Evolutionary conservation across 129 eudicot genomes (phyloP), one percentile per base, ranked within the genome.

Genomic region (Solidago caesia): DNA sequence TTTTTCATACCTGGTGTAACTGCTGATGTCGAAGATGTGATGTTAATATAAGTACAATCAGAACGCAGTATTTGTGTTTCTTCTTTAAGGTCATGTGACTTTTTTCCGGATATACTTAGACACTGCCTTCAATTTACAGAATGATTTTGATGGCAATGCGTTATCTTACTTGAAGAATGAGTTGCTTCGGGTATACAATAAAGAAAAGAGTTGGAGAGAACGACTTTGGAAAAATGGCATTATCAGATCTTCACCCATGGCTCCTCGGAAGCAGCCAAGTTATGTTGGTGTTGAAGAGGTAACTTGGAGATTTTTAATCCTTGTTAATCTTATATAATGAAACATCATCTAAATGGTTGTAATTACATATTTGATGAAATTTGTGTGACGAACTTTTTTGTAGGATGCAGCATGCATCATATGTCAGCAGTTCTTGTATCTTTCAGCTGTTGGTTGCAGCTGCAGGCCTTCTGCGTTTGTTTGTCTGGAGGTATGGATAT

Each of bases 241-340:
- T 67, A 71, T 87, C 59, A 75, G 73, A 57, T 88, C 90, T 71
- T 85, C 89, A 74, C 82, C 88, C 14, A 84, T 95, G 99, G 55
- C 83, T 66, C 90, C 91, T 56, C 77, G 89, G 27, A 82, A 70
- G 84, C 83, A 83, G 72, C 96, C 99, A 75, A 79, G 84, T 65
- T 85, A 81, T 82, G 94, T 95, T 77, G 97, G 99, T 44, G 81
- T 90, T 39, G 97, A 91, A 79, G 99, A 95, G 95, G 99, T 95
- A 85, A 63, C 33, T 33, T 74, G 9, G 21, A 52, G 58, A 39
- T 51, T 62, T 67, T 49, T n/a, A 62, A 49, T 64, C 44, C 41
- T 43, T 25, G 49, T 73, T 67, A 44, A 48, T 58, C 76, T 72
- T 57, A 21, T 68, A 46, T 69, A 79, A 14, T 48, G 58, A 57